These are phyloP conservation scores for Tetrahymena elliotti DNA, from an alignment of 73 alveolate genomes.

Conservation along the genomic window DNA sequence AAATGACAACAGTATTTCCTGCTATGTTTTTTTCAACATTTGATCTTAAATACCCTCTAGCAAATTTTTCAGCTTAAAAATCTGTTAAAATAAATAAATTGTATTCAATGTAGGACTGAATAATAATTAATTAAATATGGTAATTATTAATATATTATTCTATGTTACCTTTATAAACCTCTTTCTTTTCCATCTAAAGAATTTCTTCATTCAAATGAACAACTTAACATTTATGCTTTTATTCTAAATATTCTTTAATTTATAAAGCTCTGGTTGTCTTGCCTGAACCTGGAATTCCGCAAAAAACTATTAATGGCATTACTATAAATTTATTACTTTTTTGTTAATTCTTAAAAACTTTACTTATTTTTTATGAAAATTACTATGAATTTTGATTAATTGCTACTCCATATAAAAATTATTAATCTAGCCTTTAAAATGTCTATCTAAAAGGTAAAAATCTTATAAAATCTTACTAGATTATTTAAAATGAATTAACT, in stretches of 20 bases:
- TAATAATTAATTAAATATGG: background rate
- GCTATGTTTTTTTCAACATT: slow-evolving; percentile 82
- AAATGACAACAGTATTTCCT: slow-evolving; percentile 74
- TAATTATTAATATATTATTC: background rate
- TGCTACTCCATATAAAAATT: background rate
- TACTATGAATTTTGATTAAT: background rate
- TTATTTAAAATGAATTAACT: background rate
- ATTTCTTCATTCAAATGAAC: slow-evolving; percentile 78
- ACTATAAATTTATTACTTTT: background rate
- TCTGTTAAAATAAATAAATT: background rate
- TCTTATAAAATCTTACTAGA: background rate
- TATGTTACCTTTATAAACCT: slow-evolving; percentile 54
- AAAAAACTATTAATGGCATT: slow-evolving; percentile 87
- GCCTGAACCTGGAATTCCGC: slow-evolving; percentile 95
- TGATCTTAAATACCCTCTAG: slow-evolving; percentile 81
- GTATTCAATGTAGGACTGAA: background rate
- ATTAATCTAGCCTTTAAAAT: background rate
- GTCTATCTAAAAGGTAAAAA: background rate
- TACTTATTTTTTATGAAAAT: background rate
- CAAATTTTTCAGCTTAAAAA: slow-evolving; percentile 60
- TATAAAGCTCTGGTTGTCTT: slow-evolving; percentile 79
- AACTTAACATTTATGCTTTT: slow-evolving; percentile 49
- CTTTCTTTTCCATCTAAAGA: slow-evolving; percentile 58
- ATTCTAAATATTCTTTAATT: slow-evolving; percentile 65
- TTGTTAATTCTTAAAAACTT: background rate